Conservation (phyloP, 23 red algal genomes). For the Gracilaria gracilis region DNA sequence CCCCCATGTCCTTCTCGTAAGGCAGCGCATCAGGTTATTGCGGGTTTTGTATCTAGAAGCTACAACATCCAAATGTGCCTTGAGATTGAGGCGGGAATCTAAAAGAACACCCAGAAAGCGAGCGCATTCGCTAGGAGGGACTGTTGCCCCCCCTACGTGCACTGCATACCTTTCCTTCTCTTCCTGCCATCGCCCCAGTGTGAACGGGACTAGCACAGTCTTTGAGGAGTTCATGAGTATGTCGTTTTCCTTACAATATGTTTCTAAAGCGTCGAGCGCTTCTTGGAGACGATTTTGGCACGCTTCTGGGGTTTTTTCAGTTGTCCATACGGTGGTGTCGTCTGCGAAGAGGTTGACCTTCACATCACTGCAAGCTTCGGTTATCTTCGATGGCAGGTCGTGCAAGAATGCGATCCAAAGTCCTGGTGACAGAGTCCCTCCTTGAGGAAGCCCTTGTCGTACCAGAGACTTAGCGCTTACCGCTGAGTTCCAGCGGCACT, state of each 20-base stretch:
- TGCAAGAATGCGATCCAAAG: neutral
- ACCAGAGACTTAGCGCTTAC: neutral
- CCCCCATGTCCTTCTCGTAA: neutral
- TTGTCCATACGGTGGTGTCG: no score
- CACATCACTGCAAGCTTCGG: neutral
- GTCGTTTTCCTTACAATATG: neutral
- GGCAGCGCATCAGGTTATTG: neutral
- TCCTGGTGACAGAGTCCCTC: neutral
- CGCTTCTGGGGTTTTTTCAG: no score
- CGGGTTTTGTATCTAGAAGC: neutral
- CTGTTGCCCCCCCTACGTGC: neutral
- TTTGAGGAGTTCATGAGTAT: neutral
- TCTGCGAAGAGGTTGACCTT: neutral
- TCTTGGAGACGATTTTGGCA: neutral
- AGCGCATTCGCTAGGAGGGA: neutral
- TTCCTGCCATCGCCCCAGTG: neutral
- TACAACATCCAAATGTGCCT: neutral
- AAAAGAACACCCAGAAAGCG: neutral
- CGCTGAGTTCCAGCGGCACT: neutral
- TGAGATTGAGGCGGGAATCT: neutral
- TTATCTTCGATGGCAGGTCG: neutral
- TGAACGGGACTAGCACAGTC: neutral
- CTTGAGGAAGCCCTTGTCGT: neutral
- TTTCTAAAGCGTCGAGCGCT: neutral
- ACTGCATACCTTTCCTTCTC: neutral